Evolutionary conservation across 306 rosid species (phyloP), one percentile per base, ranked within the genome.

Genomic region (Elaeagnus macrophylla): DNA sequence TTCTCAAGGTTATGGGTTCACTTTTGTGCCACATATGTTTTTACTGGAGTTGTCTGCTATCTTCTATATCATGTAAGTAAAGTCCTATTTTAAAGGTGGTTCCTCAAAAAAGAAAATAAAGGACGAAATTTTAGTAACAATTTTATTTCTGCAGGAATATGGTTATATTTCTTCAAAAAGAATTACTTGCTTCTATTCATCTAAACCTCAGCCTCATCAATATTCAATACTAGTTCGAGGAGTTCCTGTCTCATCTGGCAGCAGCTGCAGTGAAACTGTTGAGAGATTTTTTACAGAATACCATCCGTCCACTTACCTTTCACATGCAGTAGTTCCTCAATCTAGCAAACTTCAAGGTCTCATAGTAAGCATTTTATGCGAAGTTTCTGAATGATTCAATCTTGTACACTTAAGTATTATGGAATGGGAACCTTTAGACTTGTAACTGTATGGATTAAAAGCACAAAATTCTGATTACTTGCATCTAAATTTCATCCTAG

Each of bases 1-100:
- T 74, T 77, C 57, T 67, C 74, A 66, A 88, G 96, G 94, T 88
- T 88, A 56, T 88, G 95, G 95, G 61, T 82, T 60, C 96, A 88
- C 73, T 80, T 84, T 67, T 72, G 69, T 68, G 95, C 96, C 18
- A 84, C 81, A 1, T 88, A 88, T 76, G 56, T 82, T 64, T 78
- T 84, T 76, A 84, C 83, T 9, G 94, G 83, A 78, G 66, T 76
- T 51, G 91, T 84, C 80, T 84, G 96, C 86, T 88, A 77, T 75
- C 83, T 84, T 80, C 96, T 88, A 52, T 80, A 78, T 67, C 50
- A 39, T 41, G 96, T 84, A 82, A 84, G 96, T 84, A 37, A 51
- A 48, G 48, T 25, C 53, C 39, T n/a, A 51, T 39, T 67, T 48
- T 32, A 25, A 2, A 25, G 32, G 32, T 25, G 32, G 32, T 25